phyloP scores from a whole-genome alignment of 1,139 yeast species.

The Saccharomyces hybrid region DNA sequence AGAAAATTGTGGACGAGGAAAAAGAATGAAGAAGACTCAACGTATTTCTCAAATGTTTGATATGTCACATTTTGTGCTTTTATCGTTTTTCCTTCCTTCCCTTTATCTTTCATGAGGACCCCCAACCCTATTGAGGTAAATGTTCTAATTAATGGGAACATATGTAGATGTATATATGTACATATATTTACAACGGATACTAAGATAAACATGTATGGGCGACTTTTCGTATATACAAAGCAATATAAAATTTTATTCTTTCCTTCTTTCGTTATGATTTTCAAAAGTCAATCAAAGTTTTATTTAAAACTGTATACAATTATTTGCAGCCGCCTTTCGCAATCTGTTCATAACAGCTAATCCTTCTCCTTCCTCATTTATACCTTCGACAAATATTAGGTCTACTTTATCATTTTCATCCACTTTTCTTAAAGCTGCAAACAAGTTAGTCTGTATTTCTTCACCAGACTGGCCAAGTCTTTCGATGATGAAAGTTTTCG shows the following conservation, averaged over 20 bases:
- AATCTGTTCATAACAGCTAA: conserved; percentile 91
- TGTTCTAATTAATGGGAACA: background rate
- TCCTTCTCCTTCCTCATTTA: conserved; percentile 67
- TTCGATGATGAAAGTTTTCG: conserved; percentile 32
- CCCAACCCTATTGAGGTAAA: background rate
- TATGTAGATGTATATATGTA: background rate
- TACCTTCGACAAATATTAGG: conserved; percentile 63
- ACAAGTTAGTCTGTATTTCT: conserved; percentile 67
- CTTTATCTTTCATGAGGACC: background rate
- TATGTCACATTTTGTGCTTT: background rate
- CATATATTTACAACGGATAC: background rate
- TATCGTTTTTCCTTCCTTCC: background rate
- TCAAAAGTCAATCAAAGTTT: conserved; percentile 2
- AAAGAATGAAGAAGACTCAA: conserved; percentile 12
- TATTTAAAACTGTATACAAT: conserved; percentile 23
- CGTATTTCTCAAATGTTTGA: conserved; percentile 25
- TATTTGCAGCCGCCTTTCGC: conserved; percentile 71
- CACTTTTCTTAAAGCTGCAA: conserved; percentile 61
- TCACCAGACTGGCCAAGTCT: conserved; percentile 51
- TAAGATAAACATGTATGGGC: background rate
- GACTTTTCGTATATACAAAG: background rate
- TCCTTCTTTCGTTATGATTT: background rate
- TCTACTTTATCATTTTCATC: conserved; percentile 56
- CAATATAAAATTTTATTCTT: background rate
- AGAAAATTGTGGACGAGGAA: conserved; percentile 44